Evolutionary conservation across 2,329 filamentous ascomycete species (phyloP).

Genomic region (Aureobasidium sp.): DNA sequence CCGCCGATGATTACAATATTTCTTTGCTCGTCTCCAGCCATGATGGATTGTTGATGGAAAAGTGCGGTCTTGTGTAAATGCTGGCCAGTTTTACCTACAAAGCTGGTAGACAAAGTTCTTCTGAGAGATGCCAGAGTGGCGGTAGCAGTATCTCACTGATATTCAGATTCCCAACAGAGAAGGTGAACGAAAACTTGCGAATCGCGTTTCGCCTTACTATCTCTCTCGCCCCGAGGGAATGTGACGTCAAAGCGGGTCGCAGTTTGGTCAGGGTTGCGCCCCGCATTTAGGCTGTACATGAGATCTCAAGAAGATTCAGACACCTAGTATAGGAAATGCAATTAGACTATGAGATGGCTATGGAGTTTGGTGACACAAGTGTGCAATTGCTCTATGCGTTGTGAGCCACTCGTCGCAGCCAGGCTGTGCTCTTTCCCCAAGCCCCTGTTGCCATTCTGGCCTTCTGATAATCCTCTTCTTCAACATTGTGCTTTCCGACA

Average conservation of each 20-base stretch:
- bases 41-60: slow-evolving; percentile 26
- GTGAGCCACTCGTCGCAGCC: slow-evolving; percentile 7
- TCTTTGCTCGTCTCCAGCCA: slow-evolving; percentile 32
- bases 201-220: slow-evolving; percentile 13
- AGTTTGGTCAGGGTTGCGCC: background rate
- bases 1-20: slow-evolving; percentile 65
- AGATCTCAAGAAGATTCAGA: too few species aligned
- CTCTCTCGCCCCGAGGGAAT: background rate
- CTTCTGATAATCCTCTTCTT: slow-evolving; percentile 66
- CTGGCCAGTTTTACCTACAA: background rate
- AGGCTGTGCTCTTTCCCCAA: slow-evolving; percentile 18
- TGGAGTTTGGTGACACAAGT: too few species aligned
- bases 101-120: background rate
- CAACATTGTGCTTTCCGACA: slow-evolving; percentile 80
- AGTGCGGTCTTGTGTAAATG: background rate
- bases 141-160: background rate
- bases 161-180: slow-evolving; percentile 14
- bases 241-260: slow-evolving; percentile 18
- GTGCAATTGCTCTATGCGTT: slow-evolving; percentile 11
- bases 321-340: too few species aligned
- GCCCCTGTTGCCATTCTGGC: slow-evolving; percentile 23
- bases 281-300: too few species aligned
- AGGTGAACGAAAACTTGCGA: slow-evolving; percentile 17
- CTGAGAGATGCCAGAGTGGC: slow-evolving; percentile 17
- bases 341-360: too few species aligned